Evolutionary conservation across 768 basidiomycete genomes (phyloP), one percentile per base, ranked within the genome.

Genomic region (Auricularia sp.): DNA sequence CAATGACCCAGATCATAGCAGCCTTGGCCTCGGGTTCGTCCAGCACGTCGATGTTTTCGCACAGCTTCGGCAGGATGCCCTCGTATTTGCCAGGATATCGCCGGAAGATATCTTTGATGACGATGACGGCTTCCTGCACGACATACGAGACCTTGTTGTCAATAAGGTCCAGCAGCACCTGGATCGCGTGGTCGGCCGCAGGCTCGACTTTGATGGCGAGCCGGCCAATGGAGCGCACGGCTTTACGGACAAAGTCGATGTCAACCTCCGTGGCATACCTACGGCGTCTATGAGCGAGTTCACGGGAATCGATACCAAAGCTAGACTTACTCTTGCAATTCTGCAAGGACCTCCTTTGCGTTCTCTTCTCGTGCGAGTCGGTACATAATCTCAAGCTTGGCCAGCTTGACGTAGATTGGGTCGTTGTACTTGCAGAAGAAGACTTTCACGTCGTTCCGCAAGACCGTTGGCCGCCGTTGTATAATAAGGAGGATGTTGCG

Each of bases 381-480:
- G 75, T 98, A 98, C 92, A 99, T 98, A 72, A 98, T 98, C 76
- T 98, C 97, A 63, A 99, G 80, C 71, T 99, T 98, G 62, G 95
- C 96, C 36, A 99, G 82, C 74, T 99, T 98, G 74, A 98, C 93
- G 74, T 98, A 99, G 69, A 98, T 97, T 2, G 97, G 97, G 71
- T 98, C 97, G 74, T 98, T 98, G 76, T 98, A 99, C 76, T 99
- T 98, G 89, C 94, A 98, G 78, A 99, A 99, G 78, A 99, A 98
- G 14, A 98, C 95, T 71, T 94, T 94, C 72, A 99, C 96, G 73
- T 98, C 97, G 76, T 97, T 97, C 76, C 91, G 91, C 51, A 99
- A 79, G 37, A 99, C 92, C 13, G 86, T 76, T 3, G 97, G 94
- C 36, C 97, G 83, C 61, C 96, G 85, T 77, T 98, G 97, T 67